These are phyloP conservation scores for Hyphopichia pseudoburtonii DNA, from an alignment of 1,139 yeast species.

Conservation along the genomic window DNA sequence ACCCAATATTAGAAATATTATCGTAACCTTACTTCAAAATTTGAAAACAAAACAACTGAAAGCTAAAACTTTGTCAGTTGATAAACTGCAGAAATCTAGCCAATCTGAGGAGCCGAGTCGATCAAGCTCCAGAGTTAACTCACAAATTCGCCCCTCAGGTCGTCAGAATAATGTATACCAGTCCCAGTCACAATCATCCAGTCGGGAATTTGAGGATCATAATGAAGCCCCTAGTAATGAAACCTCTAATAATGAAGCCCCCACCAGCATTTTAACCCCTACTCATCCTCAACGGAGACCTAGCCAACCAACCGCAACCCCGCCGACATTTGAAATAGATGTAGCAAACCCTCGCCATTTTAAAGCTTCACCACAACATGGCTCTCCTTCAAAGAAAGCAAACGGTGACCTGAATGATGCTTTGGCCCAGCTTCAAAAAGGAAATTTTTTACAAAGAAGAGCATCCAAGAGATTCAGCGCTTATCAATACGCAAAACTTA, in stretches of 20 bases:
- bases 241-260: too few species aligned
- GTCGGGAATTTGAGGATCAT: background rate
- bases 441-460: constrained; percentile 79
- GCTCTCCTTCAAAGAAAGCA: constrained; percentile 2
- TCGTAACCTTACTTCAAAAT: constrained; percentile 76
- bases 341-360: background rate
- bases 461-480: constrained; percentile 94
- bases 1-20: constrained; percentile 84
- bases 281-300: too few species aligned
- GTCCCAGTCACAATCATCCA: background rate
- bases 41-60: constrained; percentile 75
- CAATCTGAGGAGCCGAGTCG: constrained; percentile 1
- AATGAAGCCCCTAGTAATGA: background rate
- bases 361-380: background rate
- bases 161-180: background rate
- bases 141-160: constrained; percentile 4
- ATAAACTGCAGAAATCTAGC: constrained; percentile 13
- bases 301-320: too few species aligned
- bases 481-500: constrained; percentile 81
- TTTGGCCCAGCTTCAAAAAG: constrained; percentile 72
- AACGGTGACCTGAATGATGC: constrained; percentile 44
- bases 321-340: background rate
- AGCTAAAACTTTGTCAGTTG: constrained; percentile 39
- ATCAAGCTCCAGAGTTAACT: constrained; percentile 9
- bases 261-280: too few species aligned